Base-by-base conservation (phyloP, 768 basidiomycete genomes). In the Omphalotus guepiniiformis region DNA sequence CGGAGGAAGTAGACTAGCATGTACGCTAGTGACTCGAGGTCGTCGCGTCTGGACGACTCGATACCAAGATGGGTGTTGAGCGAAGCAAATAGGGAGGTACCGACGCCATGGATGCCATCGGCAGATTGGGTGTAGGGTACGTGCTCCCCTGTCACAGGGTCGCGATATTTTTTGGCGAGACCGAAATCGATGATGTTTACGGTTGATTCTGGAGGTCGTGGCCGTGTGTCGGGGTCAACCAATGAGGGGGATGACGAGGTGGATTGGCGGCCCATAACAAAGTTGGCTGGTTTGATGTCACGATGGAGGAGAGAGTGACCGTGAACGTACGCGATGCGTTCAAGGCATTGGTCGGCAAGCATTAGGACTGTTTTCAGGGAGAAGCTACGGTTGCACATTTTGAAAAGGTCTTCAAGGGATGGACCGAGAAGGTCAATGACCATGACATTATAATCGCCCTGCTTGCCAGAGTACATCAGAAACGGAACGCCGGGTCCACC, bases 211-310 rank as follows among this genome's bases (percentile, higher is more conserved):
- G 30, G 83, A 68, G 56, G 77, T 75, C 0, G 76, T 60, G 22
- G 71, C 70, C 53, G 68, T 70, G 26, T 69, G n/a, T 9, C n/a
- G n/a, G 30, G 83, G n/a, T n/a, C n/a, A n/a, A n/a, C n/a, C n/a
- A n/a, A n/a, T 68, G 56, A 77, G 75, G 0, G 76, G 60, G 22
- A 70, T 70, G 53, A 67, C 69, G 28, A 69, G 71, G 61, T 63
- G 78, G 71, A 53, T 80, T 83, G 25, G n/a, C 46, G 46, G 53
- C 92, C 90, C 91, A 98, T 97, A 51, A 99, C 85, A 63, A 99
- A 99, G 70, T 99, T 98, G 58, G 95, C 95, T 29, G 95, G 95
- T 65, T 98, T 99, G 67, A 99, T 88, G 63, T 98, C 95, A 55
- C 95, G 88, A 65, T 98, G 95, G 34, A 96, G 83, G 56, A 95